Conservation (phyloP, 2,329 filamentous ascomycete species). For the Karstenula rhodostoma region DNA sequence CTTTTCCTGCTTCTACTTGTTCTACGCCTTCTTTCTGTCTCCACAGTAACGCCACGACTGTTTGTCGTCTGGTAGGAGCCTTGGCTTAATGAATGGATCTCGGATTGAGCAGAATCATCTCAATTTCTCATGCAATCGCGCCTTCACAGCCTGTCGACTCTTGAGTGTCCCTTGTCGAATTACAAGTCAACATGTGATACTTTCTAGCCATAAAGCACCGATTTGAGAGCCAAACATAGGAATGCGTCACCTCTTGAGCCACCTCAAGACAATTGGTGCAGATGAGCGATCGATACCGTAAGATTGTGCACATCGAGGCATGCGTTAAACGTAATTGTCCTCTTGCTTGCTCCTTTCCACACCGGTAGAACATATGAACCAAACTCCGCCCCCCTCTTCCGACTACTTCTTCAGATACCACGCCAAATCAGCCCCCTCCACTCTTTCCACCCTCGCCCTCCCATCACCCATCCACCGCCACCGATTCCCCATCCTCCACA, state of each 20-base stretch:
- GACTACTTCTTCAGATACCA: constrained; percentile 11
- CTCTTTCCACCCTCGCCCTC: constrained; percentile 12
- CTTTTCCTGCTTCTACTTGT: constrained; percentile 2
- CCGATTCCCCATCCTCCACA: constrained; percentile 14
- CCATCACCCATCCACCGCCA: constrained; percentile 22
- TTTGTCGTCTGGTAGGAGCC: constrained; percentile 7
- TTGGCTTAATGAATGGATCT: constrained; percentile 12
- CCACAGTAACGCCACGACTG: neutral
- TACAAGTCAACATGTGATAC: neutral
- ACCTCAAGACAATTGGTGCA: neutral
- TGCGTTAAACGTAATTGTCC: too few species aligned
- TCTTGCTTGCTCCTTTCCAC: too few species aligned
- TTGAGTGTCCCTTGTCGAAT: neutral
- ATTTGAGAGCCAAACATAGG: neutral
- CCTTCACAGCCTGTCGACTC: neutral
- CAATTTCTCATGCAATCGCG: neutral
- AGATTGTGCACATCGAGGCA: too few species aligned
- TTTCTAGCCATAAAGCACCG: neutral
- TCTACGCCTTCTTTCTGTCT: constrained; percentile 5
- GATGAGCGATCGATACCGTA: too few species aligned
- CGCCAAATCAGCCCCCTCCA: constrained; percentile 15
- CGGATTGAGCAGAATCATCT: neutral
- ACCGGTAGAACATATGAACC: too few species aligned
- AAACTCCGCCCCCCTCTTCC: too few species aligned
- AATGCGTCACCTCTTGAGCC: too few species aligned